Evolutionary conservation across 176 grass and related monocot genomes (phyloP).

Genomic region (Oryza longistaminata): DNA sequence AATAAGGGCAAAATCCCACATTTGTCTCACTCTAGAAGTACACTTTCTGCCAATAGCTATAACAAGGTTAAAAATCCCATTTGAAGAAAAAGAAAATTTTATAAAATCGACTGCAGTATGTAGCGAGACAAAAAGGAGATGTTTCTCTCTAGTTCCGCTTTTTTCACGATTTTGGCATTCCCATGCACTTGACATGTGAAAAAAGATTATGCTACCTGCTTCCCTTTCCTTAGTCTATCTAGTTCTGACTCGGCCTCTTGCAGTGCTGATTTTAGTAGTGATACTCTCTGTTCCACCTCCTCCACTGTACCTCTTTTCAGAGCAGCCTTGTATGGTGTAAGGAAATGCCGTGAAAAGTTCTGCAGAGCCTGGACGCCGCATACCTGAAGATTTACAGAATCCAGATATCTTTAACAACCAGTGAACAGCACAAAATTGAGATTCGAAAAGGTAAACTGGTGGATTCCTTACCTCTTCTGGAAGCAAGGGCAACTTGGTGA

Average conservation of each 20-base stretch:
- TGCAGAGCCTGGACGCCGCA: conserved; percentile 86
- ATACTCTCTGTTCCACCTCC: conserved; percentile 78
- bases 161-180: not conserved
- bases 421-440: not conserved
- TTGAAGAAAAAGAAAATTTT: conserved; percentile 17
- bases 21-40: conserved; percentile 16
- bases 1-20: not conserved
- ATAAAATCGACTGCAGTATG: conserved; percentile 27
- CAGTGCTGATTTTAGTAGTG: conserved; percentile 59
- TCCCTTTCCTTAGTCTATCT: conserved; percentile 82
- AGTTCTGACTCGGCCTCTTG: conserved; percentile 68
- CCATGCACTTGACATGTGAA: conserved; percentile 17
- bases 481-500: conserved; percentile 96
- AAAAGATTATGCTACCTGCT: conserved; percentile 58
- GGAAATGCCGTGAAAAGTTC: conserved; percentile 75
- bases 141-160: conserved; percentile 26
- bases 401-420: not conserved
- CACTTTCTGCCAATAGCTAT: conserved; percentile 37
- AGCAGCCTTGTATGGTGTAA: conserved; percentile 59
- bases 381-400: conserved; percentile 57
- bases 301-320: conserved; percentile 64
- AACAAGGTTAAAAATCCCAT: conserved; percentile 32
- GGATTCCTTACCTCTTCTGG: conserved; percentile 72
- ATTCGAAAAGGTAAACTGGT: not conserved
- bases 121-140: conserved; percentile 15